Base-by-base conservation (phyloP, 1,284 basidiomycete species). In the Vanrija pseudolonga region DNA sequence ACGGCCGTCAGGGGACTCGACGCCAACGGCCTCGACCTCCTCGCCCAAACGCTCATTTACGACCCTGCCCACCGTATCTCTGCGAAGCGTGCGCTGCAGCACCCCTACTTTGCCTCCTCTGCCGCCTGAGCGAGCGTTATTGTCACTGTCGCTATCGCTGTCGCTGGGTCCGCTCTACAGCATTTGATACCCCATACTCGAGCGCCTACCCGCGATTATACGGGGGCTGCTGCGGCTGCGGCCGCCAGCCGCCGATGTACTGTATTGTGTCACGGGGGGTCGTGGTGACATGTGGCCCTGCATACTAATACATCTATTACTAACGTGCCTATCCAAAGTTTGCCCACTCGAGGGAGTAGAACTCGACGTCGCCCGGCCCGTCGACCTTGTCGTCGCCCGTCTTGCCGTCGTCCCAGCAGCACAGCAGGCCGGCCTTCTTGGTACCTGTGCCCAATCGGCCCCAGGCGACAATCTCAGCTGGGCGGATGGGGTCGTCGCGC, bases 361-460 rank as follows among this genome's bases (percentile, higher is more conserved):
- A 91, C 7, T 85, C 83, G 2, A 86, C 87, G 61, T 81, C 73
- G 41, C 83, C 80, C 65, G 79, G 53, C 42, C 62, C 56, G 41
- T 60, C 57, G 32, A 55, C 54, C 15, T 53, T 48, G 12, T 53
- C 53, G 11, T 47, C 57, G 2, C 46, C 48, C 41, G 41, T 47
- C 18, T 50, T 49, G 9, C 57, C 56, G 47, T 89, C 84, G 67
- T 94, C 84, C 87, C 88, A 95, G 40, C 85, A 84, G 66, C 92
- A 96, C 6, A 98, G 72, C 26, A 98, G 75, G 71, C 98, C 94
- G 0, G 92, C 86, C 77, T 99, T 99, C 74, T 98, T 98, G 4
- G 96, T 98, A 1, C 90, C 95, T 1, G 96, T 99, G 0, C 95
- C 96, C 40, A 99, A 77, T 28, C 96, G 82, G 5, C 96, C 96